Evolutionary conservation across 2,329 filamentous ascomycete species (phyloP), one percentile per base, ranked within the genome.

Genomic region (Dothideomycetes sp.): DNA sequence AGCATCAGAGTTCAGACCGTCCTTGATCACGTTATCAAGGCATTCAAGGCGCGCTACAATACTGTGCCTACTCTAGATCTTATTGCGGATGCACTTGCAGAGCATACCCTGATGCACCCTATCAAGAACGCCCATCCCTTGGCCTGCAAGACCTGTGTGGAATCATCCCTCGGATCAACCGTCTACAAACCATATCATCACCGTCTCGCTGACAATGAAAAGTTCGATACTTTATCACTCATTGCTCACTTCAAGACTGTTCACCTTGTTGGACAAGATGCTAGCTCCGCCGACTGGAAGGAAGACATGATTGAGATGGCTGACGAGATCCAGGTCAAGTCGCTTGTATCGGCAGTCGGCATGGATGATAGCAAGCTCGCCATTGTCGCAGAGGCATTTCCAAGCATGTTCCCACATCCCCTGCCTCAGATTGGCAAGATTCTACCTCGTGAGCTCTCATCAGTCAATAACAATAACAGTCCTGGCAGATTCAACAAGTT

Each of bases 1-100:
- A 72, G 71, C 44, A 66, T 84, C 34, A 75, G 77, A 47, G 66
- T 83, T 12, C 73, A 73, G 44, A 69, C 77, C 34, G 64, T 83
- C 8, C 68, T 88, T 31, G 68, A 81, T 52, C 76, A 82, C 53
- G 61, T 78, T 37, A 66, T 72, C 41, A 68, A 69, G 40, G 67
- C 65, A 27, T 84, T 79, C 51, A 64, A 69, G 32, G 57, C 69
- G 12, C 66, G 65, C 36, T 84, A 79, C 54, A 62, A 62, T 12
- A 67, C 77, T 44, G 66, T 69, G 31, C 72, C 76, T 1, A 64
- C 70, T 7, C 53, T 87, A 24, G 59, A 73, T 69, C 41, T 77
- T 75, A 56, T 70, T 44, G 60, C 62, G 32, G 60, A 63, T 49
- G 64, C 63, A 31, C 52, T 69, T 43, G 59, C 58, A 19, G 63